Evolutionary conservation across 352 stramenopile genomes (phyloP), one percentile per base, ranked within the genome.

Genomic region (Phytopythium delawarense): DNA sequence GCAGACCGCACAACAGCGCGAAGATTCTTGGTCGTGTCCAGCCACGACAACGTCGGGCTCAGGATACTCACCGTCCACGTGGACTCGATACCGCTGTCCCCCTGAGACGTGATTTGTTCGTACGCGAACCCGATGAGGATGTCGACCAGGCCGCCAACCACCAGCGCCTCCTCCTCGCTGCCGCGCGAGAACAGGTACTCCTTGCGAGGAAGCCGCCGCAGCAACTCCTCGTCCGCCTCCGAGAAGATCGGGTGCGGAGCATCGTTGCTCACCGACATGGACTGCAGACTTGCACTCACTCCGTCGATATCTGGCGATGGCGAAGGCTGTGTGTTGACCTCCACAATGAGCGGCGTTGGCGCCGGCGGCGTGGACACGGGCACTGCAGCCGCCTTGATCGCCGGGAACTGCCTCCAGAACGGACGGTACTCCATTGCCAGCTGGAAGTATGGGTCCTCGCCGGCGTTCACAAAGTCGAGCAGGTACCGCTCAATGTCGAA

Each of bases 401-500:
- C 65, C 1, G 79, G 67, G 42, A 72, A 79, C 44, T 74, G 65
- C 23, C 57, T 79, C 96, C 96, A 99, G 63, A 97, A 96, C 12
- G 94, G 90, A 48, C 81, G 68, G 70, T 92, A 97, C 0, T 64
- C 50, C 78, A 99, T 94, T 0, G 96, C 94, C 25, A 92, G 66
- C 28, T 89, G 61, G 51, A 95, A 98, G 56, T 99, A 89, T 65
- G 96, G 92, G 72, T 99, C 97, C 40, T 99, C 92, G 21, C 78
- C 57, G 28, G 84, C 78, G 49, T 97, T 85, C 30, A 92, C 70
- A 52, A 96, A 94, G 76, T 99, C 97, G 58, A 93, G 84, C 20
- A 98, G 76, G 65, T 99, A 99, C 34, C 97, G 88, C 65, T 99
- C 96, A 11, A 88, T 55, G 72, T 99, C 88, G 76, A 99, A 99